These are phyloP conservation scores for Arabis hirsuta DNA, from an alignment of 345 rosid species.

Conservation along the genomic window DNA sequence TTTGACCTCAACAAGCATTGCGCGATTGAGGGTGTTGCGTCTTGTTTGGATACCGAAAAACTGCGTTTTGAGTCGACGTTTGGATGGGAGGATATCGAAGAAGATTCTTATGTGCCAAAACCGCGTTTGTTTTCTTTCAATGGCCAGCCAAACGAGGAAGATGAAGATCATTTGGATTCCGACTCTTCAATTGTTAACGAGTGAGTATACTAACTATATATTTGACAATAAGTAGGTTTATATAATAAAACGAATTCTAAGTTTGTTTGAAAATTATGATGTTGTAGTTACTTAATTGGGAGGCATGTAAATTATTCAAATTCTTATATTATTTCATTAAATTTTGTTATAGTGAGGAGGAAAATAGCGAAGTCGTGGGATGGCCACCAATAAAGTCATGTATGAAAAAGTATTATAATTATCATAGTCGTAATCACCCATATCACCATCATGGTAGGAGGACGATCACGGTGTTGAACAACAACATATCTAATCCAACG, in stretches of 20 bases:
- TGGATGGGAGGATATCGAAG: not conserved
- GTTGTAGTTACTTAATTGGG: not conserved
- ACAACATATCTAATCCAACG: slow-evolving; percentile 27
- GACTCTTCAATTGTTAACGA: slow-evolving; percentile 42
- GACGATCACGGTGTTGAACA: slow-evolving; percentile 16
- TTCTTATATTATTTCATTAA: not conserved
- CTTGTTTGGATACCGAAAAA: slow-evolving; percentile 20
- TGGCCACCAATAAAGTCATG: slow-evolving; percentile 83
- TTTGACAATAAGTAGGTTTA: not conserved
- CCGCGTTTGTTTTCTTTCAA: slow-evolving; percentile 32
- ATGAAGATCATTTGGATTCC: slow-evolving; percentile 43
- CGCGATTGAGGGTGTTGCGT: not conserved
- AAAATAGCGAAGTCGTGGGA: slow-evolving; percentile 52
- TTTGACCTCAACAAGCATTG: slow-evolving; percentile 40
- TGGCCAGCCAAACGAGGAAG: slow-evolving; percentile 63
- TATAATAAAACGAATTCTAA: not conserved
- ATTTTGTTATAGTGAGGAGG: slow-evolving; percentile 44
- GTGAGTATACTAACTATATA: slow-evolving; percentile 41
- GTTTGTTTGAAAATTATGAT: not conserved
- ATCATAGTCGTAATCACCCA: slow-evolving; percentile 38
- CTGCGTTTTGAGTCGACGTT: slow-evolving; percentile 2
- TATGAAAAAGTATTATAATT: slow-evolving; percentile 53
- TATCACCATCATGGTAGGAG: slow-evolving; percentile 43
- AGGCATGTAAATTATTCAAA: not conserved
- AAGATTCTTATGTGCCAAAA: slow-evolving; percentile 12